Conservation (phyloP, 139 green algal species). For the Eudorina sp. region DNA sequence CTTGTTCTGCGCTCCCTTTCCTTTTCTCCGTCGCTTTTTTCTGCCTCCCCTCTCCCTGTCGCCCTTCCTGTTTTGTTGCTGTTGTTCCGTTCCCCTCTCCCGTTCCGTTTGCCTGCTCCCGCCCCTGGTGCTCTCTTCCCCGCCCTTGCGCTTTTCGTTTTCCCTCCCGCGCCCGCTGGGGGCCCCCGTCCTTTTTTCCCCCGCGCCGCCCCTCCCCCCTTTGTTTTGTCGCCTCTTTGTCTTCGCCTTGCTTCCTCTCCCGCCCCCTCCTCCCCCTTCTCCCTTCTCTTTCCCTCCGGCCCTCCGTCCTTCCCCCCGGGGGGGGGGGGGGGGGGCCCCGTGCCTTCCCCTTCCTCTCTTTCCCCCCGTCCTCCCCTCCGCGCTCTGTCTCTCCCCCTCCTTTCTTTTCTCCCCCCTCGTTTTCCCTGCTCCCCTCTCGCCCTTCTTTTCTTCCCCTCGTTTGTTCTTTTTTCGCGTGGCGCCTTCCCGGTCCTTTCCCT, state of each 20-base stretch:
- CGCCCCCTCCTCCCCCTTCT: neutral
- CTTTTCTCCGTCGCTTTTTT: neutral
- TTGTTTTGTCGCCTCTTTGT: neutral
- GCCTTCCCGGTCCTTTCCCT: neutral
- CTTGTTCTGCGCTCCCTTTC: neutral
- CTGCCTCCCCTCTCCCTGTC: neutral
- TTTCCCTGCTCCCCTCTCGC: neutral
- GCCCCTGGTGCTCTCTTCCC: neutral
- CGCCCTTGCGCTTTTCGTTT: neutral
- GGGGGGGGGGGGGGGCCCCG: no score
- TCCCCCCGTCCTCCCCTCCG: no score
- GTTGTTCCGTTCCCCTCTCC: neutral
- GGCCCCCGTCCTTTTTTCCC: neutral
- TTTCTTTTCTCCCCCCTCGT: neutral
- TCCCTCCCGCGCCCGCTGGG: neutral
- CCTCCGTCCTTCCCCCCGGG: neutral
- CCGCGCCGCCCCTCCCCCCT: neutral
- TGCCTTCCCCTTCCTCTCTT: neutral
- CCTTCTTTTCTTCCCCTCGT: neutral
- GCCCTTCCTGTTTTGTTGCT: neutral
- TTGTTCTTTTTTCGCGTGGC: neutral
- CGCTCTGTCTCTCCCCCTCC: neutral
- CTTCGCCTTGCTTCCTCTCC: neutral
- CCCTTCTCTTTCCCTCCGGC: neutral
- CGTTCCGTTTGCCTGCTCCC: neutral